These are phyloP conservation scores for Globisporangium viniferum DNA, from an alignment of 352 stramenopile species.

Conservation along the genomic window DNA sequence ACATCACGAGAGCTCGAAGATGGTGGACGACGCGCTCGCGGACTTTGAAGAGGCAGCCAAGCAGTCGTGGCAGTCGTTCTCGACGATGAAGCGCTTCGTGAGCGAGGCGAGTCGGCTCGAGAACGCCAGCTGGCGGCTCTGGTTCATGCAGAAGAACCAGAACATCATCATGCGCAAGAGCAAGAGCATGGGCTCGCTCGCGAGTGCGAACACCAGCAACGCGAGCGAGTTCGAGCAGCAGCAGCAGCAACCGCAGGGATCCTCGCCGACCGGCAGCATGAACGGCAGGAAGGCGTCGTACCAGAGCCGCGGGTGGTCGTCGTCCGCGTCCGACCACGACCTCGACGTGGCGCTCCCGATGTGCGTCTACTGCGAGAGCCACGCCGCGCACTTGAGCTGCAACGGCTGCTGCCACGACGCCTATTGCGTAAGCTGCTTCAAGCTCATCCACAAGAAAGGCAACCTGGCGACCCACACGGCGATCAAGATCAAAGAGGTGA, in stretches of 20 bases:
- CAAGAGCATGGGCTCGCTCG: constrained; percentile 14
- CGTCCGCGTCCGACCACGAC: constrained; percentile 7
- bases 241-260: neutral
- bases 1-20: constrained; percentile 20
- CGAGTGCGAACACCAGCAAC: neutral
- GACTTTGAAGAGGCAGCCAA: constrained; percentile 71
- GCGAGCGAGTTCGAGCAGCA: neutral
- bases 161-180: constrained; percentile 12
- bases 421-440: constrained; percentile 87
- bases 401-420: constrained; percentile 82
- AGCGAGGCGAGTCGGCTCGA: constrained; percentile 74
- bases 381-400: constrained; percentile 66
- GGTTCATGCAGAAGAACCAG: constrained; percentile 61
- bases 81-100: constrained; percentile 85
- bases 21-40: constrained; percentile 29
- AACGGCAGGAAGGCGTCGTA: constrained; percentile 19
- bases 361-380: constrained; percentile 83
- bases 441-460: constrained; percentile 85
- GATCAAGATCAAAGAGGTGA: constrained; percentile 51
- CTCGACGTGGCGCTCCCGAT: constrained; percentile 8
- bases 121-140: constrained; percentile 83
- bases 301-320: constrained; percentile 9
- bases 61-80: constrained; percentile 87
- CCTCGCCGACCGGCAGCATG: constrained; percentile 10
- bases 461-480: constrained; percentile 78